These are phyloP conservation scores for Diutina mesorugosa DNA, from an alignment of 1,139 yeast genomes.

Conservation along the genomic window DNA sequence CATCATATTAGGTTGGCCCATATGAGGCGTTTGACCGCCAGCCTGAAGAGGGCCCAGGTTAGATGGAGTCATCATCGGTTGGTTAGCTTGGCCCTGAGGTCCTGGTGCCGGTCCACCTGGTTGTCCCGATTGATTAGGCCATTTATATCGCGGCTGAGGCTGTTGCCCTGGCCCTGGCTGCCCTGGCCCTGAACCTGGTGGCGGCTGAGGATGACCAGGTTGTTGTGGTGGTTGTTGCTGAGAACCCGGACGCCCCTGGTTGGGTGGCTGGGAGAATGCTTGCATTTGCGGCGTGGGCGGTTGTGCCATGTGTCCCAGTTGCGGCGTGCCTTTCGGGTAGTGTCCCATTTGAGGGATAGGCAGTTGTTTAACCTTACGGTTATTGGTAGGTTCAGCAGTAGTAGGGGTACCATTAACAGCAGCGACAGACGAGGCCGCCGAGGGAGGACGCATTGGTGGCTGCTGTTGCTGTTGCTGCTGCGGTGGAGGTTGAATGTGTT, in stretches of 20 bases:
- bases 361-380: neutral
- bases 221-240: conserved; percentile 2
- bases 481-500: neutral
- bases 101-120: neutral
- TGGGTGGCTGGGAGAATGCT: neutral
- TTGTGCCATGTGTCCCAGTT: conserved; percentile 1
- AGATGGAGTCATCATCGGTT: neutral
- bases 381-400: neutral
- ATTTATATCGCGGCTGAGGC: neutral
- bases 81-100: neutral
- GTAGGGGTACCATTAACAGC: neutral
- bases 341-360: neutral
- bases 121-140: neutral
- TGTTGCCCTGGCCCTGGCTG: conserved; percentile 3
- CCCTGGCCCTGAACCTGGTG: conserved; percentile 2
- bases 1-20: neutral
- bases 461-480: neutral
- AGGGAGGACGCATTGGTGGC: neutral
- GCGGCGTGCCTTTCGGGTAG: neutral
- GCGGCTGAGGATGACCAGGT: conserved; percentile 4
- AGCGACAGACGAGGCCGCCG: neutral
- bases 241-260: neutral
- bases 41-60: neutral
- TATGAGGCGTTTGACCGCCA: neutral
- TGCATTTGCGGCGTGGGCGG: conserved; percentile 1